Evolutionary conservation across 306 rosid species (phyloP).

Genomic region (Canavalia gladiata): DNA sequence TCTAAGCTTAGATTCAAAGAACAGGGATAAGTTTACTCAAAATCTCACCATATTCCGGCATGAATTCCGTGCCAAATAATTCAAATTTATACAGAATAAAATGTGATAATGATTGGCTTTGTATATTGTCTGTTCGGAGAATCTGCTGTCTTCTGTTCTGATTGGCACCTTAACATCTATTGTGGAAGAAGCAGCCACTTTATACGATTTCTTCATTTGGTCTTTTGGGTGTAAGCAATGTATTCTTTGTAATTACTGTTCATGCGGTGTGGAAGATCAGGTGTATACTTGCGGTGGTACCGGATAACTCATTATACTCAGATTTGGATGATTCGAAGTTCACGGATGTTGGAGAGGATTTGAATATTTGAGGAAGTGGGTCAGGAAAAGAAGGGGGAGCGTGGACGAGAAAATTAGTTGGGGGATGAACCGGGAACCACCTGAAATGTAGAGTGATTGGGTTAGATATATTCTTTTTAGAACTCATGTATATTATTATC

Average conservation of each 20-base stretch:
- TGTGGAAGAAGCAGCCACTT: slow-evolving; percentile 44
- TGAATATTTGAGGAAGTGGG: slow-evolving; percentile 39
- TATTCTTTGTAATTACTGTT: slow-evolving; percentile 53
- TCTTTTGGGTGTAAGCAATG: slow-evolving; percentile 47
- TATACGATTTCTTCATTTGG: slow-evolving; percentile 39
- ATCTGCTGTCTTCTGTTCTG: slow-evolving; percentile 37
- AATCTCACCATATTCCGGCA: slow-evolving; percentile 60
- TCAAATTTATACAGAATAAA: slow-evolving; percentile 27
- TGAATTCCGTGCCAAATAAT: slow-evolving; percentile 64
- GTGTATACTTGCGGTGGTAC: slow-evolving; percentile 48
- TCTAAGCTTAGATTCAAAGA: slow-evolving; percentile 60
- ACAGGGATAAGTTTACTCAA: slow-evolving; percentile 67
- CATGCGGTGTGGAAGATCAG: slow-evolving; percentile 45
- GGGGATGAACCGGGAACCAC: slow-evolving; percentile 42
- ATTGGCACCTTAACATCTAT: slow-evolving; percentile 43
- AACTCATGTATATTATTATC: slow-evolving; percentile 46
- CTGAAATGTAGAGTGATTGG: slow-evolving; percentile 46
- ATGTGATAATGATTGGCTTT: slow-evolving; percentile 40
- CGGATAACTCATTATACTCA: slow-evolving; percentile 39
- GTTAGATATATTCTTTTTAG: slow-evolving; percentile 61
- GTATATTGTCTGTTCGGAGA: slow-evolving; percentile 48
- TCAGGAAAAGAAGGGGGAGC: slow-evolving; percentile 34
- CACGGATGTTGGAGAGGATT: slow-evolving; percentile 31
- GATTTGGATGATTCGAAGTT: slow-evolving; percentile 46
- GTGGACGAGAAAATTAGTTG: slow-evolving; percentile 24